Base-by-base conservation (phyloP, 2,329 filamentous ascomycete genomes). In the Colletotrichum cuscutae region DNA sequence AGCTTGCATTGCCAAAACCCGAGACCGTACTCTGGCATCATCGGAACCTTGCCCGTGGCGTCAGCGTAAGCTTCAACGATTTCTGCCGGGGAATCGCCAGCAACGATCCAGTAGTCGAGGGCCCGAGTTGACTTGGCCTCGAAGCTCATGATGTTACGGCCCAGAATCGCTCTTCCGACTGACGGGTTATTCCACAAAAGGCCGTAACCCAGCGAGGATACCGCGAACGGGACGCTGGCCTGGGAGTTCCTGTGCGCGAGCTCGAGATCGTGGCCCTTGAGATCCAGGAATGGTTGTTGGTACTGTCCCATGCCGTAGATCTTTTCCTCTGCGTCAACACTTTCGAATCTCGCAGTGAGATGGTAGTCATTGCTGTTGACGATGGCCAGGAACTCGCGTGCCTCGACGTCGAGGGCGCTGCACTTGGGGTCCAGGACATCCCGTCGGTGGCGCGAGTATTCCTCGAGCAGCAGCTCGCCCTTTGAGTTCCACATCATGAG, bases 301-400 rank as follows among this genome's bases (percentile, higher is more conserved):
- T 92, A 91, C 79, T 92, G 90, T 0, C 90, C 90, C 89, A 91
- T 91, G 15, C 90, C 90, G 75, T 85, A 92, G 13, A 92, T 87
- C 77, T 86, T 89, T 79, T 92, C 90, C 32, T 86, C 82, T 0
- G 80, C 79, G 66, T 86, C 77, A 74, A 89, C 77, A 4, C 86
- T 87, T 77, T 91, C 89, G 56, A 91, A 85, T 0, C 90, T 83
- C 68, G 86, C 81, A 1, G 88, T 90, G 11, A 91, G 81, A 61
- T 88, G 85, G 76, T 88, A 90, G 68, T 71, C 68, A 68, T 84
- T 84, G 5, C 82, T 81, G 6, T 88, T 87, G 1, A 83, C 79
- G 12, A 86, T 84, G 0, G 88, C 85, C 62, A 83, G 83, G 76
- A 91, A 88, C 76, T 90, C 88, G 37, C 89, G 86, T 1, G 88